Conservation (phyloP, 1,284 basidiomycete species). For the Ceratobasidium sp. region DNA sequence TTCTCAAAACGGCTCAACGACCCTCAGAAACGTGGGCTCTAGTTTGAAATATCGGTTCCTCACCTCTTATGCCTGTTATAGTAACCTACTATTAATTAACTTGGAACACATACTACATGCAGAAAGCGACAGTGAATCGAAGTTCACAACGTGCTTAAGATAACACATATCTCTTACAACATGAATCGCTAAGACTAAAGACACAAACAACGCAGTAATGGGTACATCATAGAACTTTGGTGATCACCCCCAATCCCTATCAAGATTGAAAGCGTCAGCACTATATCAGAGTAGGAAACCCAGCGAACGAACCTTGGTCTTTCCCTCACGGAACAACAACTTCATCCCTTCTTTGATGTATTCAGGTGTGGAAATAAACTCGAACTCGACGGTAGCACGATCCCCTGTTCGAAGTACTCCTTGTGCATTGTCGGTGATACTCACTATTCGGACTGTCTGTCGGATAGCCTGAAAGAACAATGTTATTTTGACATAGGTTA, state of each 20-base stretch:
- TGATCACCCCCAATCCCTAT: slow-evolving; percentile 55
- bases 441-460: slow-evolving; percentile 92
- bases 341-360: slow-evolving; percentile 94
- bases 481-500: slow-evolving; percentile 21
- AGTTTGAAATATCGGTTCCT: no score
- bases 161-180: slow-evolving; percentile 14
- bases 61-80: no score
- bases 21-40: slow-evolving; percentile 53
- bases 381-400: slow-evolving; percentile 89
- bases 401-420: slow-evolving; percentile 92
- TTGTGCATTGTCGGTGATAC: slow-evolving; percentile 84
- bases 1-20: slow-evolving; percentile 66
- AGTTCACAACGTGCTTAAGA: slow-evolving; percentile 16
- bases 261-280: background rate
- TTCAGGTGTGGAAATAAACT: slow-evolving; percentile 91
- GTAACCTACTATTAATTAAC: background rate
- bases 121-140: slow-evolving; percentile 11
- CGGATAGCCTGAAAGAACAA: slow-evolving; percentile 74
- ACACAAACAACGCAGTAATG: slow-evolving; percentile 4
- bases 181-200: background rate
- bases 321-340: slow-evolving; percentile 91
- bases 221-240: slow-evolving; percentile 52
- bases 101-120: background rate
- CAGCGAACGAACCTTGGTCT: slow-evolving; percentile 81
- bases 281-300: background rate